Conservation (phyloP, 805 yeast genomes). For the Hermanozyma aechmeae region DNA sequence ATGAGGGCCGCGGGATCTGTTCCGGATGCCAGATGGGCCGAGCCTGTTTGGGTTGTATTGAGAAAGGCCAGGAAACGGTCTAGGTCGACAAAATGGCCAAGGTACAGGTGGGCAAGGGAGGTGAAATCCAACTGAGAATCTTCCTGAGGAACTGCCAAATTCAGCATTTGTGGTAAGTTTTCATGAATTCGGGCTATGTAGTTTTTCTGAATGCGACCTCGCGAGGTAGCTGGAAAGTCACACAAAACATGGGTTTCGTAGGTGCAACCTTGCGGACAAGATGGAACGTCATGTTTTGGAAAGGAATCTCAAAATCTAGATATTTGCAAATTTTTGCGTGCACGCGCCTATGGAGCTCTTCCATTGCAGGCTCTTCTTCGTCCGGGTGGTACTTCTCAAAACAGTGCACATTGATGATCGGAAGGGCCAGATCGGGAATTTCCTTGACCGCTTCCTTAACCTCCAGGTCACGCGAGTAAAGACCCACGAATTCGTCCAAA, state of each 20-base stretch:
- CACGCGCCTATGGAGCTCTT: constrained; percentile 60
- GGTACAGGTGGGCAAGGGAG: constrained; percentile 17
- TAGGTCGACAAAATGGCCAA: constrained; percentile 18
- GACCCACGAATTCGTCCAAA: constrained; percentile 66
- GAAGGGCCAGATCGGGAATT: constrained; percentile 47
- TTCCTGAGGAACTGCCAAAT: neutral
- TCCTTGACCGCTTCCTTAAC: constrained; percentile 22
- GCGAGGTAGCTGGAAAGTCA: constrained; percentile 64
- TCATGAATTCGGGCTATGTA: too few species aligned
- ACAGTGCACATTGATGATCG: constrained; percentile 80
- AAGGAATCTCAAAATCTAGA: constrained; percentile 38
- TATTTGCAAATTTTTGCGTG: constrained; percentile 39
- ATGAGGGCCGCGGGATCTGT: constrained; percentile 47
- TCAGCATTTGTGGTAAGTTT: too few species aligned
- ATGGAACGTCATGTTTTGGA: constrained; percentile 53
- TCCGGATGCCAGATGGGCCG: constrained; percentile 51
- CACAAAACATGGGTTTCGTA: constrained; percentile 92
- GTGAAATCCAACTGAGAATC: constrained; percentile 15
- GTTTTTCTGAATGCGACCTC: constrained; percentile 48
- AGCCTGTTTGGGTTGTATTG: constrained; percentile 46
- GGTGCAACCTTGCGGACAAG: constrained; percentile 93
- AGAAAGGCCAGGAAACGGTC: constrained; percentile 29
- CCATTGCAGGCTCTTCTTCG: constrained; percentile 56
- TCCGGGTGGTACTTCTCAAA: constrained; percentile 80
- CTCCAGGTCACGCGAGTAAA: constrained; percentile 39